phyloP scores from a whole-genome alignment of 179 eudicot species.

The Gypsophila paniculata region DNA sequence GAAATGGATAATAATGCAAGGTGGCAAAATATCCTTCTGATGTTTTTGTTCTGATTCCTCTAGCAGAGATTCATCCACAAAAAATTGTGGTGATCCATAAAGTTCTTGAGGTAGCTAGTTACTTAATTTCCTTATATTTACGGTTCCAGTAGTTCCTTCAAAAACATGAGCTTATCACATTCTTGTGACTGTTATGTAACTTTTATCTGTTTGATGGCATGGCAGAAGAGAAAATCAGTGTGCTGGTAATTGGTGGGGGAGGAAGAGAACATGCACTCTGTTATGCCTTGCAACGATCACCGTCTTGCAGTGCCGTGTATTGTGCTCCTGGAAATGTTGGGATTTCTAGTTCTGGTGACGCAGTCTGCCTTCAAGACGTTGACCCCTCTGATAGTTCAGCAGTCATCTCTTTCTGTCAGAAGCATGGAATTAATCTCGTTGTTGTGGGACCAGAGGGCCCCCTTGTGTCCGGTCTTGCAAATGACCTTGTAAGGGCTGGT shows the following conservation, averaged over 20 bases:
- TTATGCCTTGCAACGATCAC: constrained; percentile 69
- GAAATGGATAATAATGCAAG: too few relatives aligned
- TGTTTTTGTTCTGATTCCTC: too few relatives aligned
- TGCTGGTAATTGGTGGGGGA: constrained; percentile 91
- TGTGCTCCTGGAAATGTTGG: constrained; percentile 97
- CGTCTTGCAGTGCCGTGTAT: constrained; percentile 58
- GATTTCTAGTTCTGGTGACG: constrained; percentile 76
- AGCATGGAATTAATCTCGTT: constrained; percentile 63
- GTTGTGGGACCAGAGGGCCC: constrained; percentile 96
- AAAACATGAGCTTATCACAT: too few relatives aligned
- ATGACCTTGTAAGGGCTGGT: constrained; percentile 70
- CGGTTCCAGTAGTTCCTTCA: too few relatives aligned
- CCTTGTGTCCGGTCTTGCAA: constrained; percentile 87
- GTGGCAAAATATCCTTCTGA: too few relatives aligned
- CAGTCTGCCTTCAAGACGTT: constrained; percentile 62
- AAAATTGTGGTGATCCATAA: too few relatives aligned
- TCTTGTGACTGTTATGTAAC: not conserved
- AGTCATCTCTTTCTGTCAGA: constrained; percentile 65
- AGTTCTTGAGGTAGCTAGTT: too few relatives aligned
- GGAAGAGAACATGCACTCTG: constrained; percentile 98
- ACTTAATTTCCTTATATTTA: too few relatives aligned
- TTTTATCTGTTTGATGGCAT: constrained; percentile 8
- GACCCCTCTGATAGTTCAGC: constrained; percentile 62
- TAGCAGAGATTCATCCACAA: too few relatives aligned
- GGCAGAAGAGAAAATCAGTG: constrained; percentile 57